Percentiles rank a stretch among this genome's conserved stretches.
Evolutionary conservation across 129 eudicot genomes (phyloP).

Genomic region (Oenanthe sinensis): DNA sequence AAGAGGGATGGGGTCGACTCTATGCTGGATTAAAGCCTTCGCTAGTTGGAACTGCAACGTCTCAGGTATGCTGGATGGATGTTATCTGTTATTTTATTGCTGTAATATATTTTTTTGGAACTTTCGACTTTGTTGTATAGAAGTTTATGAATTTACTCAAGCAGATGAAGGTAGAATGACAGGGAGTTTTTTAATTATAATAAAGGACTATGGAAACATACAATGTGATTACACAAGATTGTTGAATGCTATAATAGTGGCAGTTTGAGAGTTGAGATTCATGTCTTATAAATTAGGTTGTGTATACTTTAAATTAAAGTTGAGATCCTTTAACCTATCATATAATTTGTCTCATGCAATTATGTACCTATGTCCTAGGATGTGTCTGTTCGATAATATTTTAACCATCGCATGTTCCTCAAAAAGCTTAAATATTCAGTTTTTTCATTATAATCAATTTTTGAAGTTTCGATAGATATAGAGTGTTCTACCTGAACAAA

Average conservation of each 20-base stretch:
- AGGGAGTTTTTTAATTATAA: too few species aligned
- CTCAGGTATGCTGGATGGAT: constrained; percentile 45
- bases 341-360: not conserved
- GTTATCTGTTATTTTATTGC: not conserved
- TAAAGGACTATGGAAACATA: too few species aligned
- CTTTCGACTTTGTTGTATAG: not conserved
- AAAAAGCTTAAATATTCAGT: too few species aligned
- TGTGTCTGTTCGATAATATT: not conserved
- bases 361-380: not conserved
- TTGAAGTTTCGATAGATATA: not conserved
- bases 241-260: too few species aligned
- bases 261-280: too few species aligned
- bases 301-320: not conserved
- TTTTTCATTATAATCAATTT: too few species aligned
- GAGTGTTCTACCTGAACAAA: not conserved
- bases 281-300: not conserved
- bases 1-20: constrained; percentile 81
- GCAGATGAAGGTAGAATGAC: too few species aligned
- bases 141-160: not conserved
- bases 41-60: constrained; percentile 79
- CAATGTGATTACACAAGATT: too few species aligned
- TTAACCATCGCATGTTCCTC: too few species aligned
- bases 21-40: constrained; percentile 85
- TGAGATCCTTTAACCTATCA: too few species aligned
- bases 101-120: too few species aligned